Evolutionary conservation across 2,329 filamentous ascomycete genomes (phyloP).

Genomic region (Alternaria solani): DNA sequence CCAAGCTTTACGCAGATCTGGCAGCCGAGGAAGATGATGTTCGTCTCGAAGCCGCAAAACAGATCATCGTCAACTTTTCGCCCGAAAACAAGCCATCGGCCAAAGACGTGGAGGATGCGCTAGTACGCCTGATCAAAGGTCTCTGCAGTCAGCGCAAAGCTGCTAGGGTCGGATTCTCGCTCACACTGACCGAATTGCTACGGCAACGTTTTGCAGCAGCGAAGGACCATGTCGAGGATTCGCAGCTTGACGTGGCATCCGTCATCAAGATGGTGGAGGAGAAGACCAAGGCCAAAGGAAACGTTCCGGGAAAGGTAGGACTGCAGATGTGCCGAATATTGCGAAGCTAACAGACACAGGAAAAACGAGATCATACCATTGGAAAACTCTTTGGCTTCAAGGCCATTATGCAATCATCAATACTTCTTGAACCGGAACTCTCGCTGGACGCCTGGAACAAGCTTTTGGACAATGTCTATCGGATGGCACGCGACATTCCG

Average conservation of each 20-base stretch:
- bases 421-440: constrained; percentile 68
- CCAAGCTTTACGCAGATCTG: constrained; percentile 57
- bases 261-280: constrained; percentile 62
- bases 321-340: not conserved
- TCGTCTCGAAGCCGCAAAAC: constrained; percentile 56
- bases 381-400: constrained; percentile 88
- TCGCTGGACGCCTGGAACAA: constrained; percentile 67
- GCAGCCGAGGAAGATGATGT: constrained; percentile 56
- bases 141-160: constrained; percentile 90
- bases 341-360: constrained; percentile 61
- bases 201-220: constrained; percentile 69
- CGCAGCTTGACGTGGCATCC: constrained; percentile 51
- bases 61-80: constrained; percentile 54
- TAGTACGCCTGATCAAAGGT: constrained; percentile 75
- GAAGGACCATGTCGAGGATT: constrained; percentile 38
- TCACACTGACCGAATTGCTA: constrained; percentile 84
- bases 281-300: constrained; percentile 61
- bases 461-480: constrained; percentile 76
- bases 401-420: constrained; percentile 80
- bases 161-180: constrained; percentile 85
- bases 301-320: constrained; percentile 62
- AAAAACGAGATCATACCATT: constrained; percentile 84
- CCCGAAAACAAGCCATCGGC: constrained; percentile 48
- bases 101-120: constrained; percentile 50
- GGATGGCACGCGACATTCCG: constrained; percentile 79